These are phyloP conservation scores for Suillus weaverae DNA, from an alignment of 768 basidiomycete species.

Conservation along the genomic window DNA sequence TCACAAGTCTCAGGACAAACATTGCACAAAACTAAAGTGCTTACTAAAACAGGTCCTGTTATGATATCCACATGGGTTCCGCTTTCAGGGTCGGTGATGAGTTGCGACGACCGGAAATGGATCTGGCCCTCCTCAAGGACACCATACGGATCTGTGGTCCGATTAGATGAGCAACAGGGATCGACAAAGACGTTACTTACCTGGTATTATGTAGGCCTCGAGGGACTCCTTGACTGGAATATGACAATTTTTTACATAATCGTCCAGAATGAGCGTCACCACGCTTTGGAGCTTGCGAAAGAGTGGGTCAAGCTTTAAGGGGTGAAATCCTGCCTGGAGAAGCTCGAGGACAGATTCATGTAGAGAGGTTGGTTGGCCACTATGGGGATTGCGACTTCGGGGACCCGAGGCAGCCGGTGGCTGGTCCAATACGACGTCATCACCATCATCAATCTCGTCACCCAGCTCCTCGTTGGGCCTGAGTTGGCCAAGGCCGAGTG, in stretches of 20 bases:
- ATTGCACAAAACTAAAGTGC: slow-evolving; percentile 16
- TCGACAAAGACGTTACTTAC: slow-evolving; percentile 34
- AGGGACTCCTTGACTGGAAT: slow-evolving; percentile 55
- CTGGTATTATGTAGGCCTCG: slow-evolving; percentile 68
- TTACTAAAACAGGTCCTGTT: slow-evolving; percentile 61
- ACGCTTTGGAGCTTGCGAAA: slow-evolving; percentile 50
- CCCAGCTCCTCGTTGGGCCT: slow-evolving; percentile 38
- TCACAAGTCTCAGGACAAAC: not conserved
- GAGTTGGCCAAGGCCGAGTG: slow-evolving; percentile 50
- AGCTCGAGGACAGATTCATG: slow-evolving; percentile 55
- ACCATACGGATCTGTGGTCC: slow-evolving; percentile 57
- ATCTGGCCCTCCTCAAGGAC: slow-evolving; percentile 63
- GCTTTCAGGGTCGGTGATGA: slow-evolving; percentile 28
- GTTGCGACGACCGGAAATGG: slow-evolving; percentile 48
- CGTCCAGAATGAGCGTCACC: slow-evolving; percentile 41
- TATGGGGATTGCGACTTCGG: slow-evolving; percentile 12
- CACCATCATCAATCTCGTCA: slow-evolving; percentile 28
- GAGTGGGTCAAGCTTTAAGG: slow-evolving; percentile 37
- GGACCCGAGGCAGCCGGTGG: slow-evolving; percentile 1
- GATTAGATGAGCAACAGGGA: not conserved
- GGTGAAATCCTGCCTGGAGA: slow-evolving; percentile 67
- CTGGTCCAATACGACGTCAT: not conserved
- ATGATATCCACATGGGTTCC: slow-evolving; percentile 45
- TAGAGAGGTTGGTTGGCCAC: slow-evolving; percentile 26
- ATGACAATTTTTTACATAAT: slow-evolving; percentile 53